These are phyloP conservation scores for Nemania diffusa DNA, from an alignment of 2,329 filamentous ascomycete genomes.

Conservation along the genomic window DNA sequence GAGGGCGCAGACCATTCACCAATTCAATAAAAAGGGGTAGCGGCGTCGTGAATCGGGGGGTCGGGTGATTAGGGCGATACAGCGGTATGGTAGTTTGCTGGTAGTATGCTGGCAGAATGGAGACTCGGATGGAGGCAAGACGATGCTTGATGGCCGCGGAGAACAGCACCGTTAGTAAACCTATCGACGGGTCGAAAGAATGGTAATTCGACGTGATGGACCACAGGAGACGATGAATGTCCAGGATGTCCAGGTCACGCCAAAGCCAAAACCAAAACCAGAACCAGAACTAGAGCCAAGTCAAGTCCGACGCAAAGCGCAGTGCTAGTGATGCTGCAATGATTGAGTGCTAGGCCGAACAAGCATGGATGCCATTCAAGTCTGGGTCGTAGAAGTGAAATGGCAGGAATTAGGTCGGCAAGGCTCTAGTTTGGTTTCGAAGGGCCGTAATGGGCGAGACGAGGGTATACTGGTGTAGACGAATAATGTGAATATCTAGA, in stretches of 20 bases:
- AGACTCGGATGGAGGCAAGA: constrained; percentile 15
- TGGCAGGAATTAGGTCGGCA: neutral
- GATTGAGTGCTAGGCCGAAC: constrained; percentile 1
- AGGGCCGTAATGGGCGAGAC: constrained; percentile 11
- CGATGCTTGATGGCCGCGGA: neutral
- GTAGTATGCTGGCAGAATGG: neutral
- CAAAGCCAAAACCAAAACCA: constrained; percentile 1
- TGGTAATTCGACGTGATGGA: neutral
- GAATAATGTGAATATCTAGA: constrained; percentile 21
- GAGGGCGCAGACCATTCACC: constrained; percentile 1
- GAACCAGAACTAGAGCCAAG: neutral
- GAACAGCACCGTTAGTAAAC: neutral
- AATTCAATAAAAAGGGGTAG: constrained; percentile 1
- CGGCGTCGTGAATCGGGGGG: neutral
- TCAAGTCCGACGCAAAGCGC: constrained; percentile 25
- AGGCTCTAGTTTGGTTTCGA: neutral
- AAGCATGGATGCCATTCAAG: constrained; percentile 12
- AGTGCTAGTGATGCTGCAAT: constrained; percentile 28
- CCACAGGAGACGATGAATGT: neutral
- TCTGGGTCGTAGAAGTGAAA: constrained; percentile 2
- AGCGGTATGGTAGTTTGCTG: neutral
- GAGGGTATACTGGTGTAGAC: constrained; percentile 12
- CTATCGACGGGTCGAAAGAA: constrained; percentile 4
- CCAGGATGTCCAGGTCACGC: constrained; percentile 10
- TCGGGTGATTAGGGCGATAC: neutral